A percentile compares a stretch with the other conserved stretches of the same genome.
phyloP scores from a whole-genome alignment of 2,329 filamentous ascomycete species.

The Neofusicoccum umdonicola region DNA sequence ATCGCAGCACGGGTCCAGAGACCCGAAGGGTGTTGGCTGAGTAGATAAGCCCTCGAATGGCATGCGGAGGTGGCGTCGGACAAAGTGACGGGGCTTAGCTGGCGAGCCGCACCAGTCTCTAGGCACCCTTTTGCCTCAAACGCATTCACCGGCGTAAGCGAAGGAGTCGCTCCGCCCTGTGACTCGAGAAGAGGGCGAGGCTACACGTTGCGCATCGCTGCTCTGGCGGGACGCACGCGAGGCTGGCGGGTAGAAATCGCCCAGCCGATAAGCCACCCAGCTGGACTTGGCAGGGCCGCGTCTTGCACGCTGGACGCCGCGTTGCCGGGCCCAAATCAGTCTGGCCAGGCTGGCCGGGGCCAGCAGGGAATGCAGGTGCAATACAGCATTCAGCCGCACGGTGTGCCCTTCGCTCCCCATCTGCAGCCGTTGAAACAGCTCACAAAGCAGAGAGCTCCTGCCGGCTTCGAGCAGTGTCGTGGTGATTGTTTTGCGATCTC shows the following conservation, averaged over 20 bases:
- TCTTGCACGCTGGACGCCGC: neutral
- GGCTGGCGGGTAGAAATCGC: neutral
- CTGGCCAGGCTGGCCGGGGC: neutral
- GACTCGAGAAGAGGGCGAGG: neutral
- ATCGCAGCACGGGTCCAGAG: neutral
- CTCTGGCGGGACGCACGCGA: neutral
- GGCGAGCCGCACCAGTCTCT: neutral
- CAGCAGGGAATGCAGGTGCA: neutral
- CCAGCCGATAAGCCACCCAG: neutral
- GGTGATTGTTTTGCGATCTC: too few relatives aligned
- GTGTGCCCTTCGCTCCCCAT: neutral
- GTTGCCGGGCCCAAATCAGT: neutral
- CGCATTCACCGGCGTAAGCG: neutral
- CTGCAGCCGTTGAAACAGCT: too few relatives aligned
- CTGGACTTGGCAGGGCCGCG: neutral
- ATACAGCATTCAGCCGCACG: neutral
- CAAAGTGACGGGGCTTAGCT: neutral
- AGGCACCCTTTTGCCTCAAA: neutral
- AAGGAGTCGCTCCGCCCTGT: neutral
- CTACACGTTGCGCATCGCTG: neutral
- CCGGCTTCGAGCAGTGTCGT: too few relatives aligned
- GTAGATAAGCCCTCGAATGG: neutral
- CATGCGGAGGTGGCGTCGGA: neutral
- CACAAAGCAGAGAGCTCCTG: too few relatives aligned
- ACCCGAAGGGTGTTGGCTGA: neutral